Percentiles rank a stretch among this genome's conserved stretches.
These are phyloP conservation scores for Kluyveromyces nonfermentans DNA, from an alignment of 805 yeast species.

Conservation along the genomic window DNA sequence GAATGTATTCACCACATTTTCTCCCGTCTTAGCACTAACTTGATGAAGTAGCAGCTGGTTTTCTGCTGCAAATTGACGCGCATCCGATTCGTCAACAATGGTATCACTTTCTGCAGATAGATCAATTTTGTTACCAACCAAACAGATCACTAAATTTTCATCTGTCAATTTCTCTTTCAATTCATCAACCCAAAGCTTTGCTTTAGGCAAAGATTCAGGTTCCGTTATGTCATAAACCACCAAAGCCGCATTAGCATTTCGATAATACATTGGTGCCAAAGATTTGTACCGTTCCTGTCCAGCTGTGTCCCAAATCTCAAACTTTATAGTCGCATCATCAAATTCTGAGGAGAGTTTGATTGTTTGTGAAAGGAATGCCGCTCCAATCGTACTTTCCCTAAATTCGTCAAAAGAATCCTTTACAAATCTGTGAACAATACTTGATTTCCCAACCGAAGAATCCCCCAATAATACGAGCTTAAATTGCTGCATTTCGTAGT, in stretches of 20 bases:
- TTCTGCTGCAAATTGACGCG: conserved; percentile 47
- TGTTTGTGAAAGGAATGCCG: conserved; percentile 87
- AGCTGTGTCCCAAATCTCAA: conserved; percentile 91
- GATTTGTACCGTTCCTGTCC: conserved; percentile 87
- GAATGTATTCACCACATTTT: conserved; percentile 39
- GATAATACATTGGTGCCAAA: conserved; percentile 73
- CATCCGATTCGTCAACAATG: conserved; percentile 35
- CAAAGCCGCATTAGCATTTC: conserved; percentile 75
- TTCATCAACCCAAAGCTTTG: conserved; percentile 87
- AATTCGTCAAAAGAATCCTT: conserved; percentile 63
- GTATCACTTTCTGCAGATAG: conserved; percentile 39
- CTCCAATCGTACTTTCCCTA: conserved; percentile 94
- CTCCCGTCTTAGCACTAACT: conserved; percentile 52
- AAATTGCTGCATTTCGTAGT: conserved; percentile 34
- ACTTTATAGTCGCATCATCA: conserved; percentile 31
- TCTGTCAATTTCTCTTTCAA: conserved; percentile 71
- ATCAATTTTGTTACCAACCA: conserved; percentile 85
- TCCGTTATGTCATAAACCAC: conserved; percentile 80
- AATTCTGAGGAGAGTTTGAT: conserved; percentile 30
- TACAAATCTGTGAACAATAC: conserved; percentile 75
- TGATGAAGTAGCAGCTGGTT: conserved; percentile 42
- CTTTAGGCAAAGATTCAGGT: conserved; percentile 61
- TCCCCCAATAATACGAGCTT: conserved; percentile 72
- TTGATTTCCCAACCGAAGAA: conserved; percentile 75
- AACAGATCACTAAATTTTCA: conserved; percentile 64